Evolutionary conservation across 208 protist genomes (phyloP).

Genomic region (Acanthamoeba sp.): DNA sequence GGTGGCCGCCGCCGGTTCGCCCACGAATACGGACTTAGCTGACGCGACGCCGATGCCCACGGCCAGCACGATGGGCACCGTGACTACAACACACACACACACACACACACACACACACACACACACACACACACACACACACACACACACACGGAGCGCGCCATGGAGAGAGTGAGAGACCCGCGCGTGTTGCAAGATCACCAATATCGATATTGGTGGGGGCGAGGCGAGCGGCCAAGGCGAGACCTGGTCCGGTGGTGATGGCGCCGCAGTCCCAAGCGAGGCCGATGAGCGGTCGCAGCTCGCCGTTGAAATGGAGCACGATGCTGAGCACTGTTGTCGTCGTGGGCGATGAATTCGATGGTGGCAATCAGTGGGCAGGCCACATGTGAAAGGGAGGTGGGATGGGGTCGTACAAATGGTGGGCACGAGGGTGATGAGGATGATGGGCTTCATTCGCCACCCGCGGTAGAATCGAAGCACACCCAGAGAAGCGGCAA

Average conservation of each 20-base stretch:
- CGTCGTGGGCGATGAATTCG: too few relatives aligned
- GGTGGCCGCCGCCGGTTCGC: background rate
- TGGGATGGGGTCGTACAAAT: background rate
- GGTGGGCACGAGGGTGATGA: background rate
- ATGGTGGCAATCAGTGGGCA: too few relatives aligned
- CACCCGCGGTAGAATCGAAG: constrained; percentile 27
- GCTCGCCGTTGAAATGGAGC: background rate
- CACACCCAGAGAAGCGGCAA: constrained; percentile 9
- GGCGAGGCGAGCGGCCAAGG: background rate
- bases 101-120: too few relatives aligned
- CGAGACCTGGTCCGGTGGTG: background rate
- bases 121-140: too few relatives aligned
- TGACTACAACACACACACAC: background rate
- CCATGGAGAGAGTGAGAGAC: too few relatives aligned
- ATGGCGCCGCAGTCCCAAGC: constrained; percentile 14
- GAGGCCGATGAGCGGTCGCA: constrained; percentile 32
- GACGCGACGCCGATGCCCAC: constrained; percentile 8
- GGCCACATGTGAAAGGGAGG: background rate
- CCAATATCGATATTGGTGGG: too few relatives aligned
- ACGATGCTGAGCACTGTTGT: background rate
- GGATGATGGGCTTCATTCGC: constrained; percentile 18
- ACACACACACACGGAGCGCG: too few relatives aligned
- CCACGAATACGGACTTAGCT: background rate
- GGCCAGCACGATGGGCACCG: background rate
- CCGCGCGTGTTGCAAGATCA: too few relatives aligned